Evolutionary conservation across 352 stramenopile genomes (phyloP).

Genomic region (Globisporangium uncinulatum): DNA sequence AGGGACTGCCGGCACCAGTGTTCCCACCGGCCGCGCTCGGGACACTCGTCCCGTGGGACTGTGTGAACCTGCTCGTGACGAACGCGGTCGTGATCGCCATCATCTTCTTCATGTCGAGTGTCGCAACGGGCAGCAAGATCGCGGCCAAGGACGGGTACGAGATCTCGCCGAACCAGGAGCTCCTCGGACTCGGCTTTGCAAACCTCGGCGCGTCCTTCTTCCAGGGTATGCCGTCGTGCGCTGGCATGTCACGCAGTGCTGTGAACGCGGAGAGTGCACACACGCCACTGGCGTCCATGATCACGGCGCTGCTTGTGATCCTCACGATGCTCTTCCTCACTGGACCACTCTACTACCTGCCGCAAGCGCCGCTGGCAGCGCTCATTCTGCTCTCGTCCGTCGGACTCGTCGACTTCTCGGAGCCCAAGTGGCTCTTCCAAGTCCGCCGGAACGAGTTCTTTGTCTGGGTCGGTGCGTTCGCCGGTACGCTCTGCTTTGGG

Average conservation of each 20-base stretch:
- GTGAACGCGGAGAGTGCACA: conserved; percentile 89
- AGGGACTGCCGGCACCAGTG: conserved; percentile 47
- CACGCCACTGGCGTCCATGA: conserved; percentile 85
- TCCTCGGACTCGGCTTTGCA: conserved; percentile 88
- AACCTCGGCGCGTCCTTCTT: conserved; percentile 89
- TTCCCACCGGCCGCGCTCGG: conserved; percentile 41
- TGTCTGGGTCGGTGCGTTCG: conserved; percentile 51
- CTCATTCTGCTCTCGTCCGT: conserved; percentile 90
- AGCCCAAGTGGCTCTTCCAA: conserved; percentile 79
- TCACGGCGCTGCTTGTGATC: conserved; percentile 85
- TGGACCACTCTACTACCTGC: conserved; percentile 83
- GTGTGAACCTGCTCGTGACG: conserved; percentile 53
- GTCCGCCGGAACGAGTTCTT: conserved; percentile 57
- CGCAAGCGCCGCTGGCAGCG: conserved; percentile 75
- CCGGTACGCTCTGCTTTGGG: conserved; percentile 37
- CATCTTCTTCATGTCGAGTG: conserved; percentile 91
- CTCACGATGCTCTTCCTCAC: conserved; percentile 89
- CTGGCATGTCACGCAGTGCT: conserved; percentile 85
- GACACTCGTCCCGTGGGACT: conserved; percentile 41
- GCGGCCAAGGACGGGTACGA: conserved; percentile 77
- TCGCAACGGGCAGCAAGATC: conserved; percentile 86
- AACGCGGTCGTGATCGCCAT: conserved; percentile 78
- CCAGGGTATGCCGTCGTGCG: conserved; percentile 86
- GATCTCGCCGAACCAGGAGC: conserved; percentile 83
- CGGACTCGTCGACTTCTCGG: conserved; percentile 82